Evolutionary conservation across 1,139 yeast genomes (phyloP).

Genomic region (Torulaspora pretoriensis): DNA sequence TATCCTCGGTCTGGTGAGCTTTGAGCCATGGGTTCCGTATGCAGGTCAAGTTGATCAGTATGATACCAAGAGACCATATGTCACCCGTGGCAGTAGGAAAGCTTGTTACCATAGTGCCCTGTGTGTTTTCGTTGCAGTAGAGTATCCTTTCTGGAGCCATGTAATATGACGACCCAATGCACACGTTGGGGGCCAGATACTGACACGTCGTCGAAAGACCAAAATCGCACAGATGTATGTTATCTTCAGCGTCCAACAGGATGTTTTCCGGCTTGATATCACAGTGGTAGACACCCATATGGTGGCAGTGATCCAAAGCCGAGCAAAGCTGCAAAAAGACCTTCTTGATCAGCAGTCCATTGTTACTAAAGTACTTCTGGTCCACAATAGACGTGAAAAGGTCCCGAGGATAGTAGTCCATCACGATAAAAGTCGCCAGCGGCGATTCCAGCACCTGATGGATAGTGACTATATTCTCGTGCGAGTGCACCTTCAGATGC

Average conservation of each 20-base stretch:
- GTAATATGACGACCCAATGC: slow-evolving; percentile 84
- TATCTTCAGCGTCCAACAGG: slow-evolving; percentile 57
- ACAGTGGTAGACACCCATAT: slow-evolving; percentile 70
- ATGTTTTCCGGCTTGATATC: slow-evolving; percentile 91
- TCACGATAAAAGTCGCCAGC: slow-evolving; percentile 58
- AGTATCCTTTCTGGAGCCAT: slow-evolving; percentile 87
- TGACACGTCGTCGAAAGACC: slow-evolving; percentile 70
- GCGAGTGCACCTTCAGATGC: slow-evolving; percentile 70
- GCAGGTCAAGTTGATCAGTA: slow-evolving; percentile 73
- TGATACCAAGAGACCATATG: slow-evolving; percentile 83
- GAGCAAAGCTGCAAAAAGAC: slow-evolving; percentile 74
- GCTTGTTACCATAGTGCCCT: slow-evolving; percentile 18
- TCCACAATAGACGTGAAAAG: slow-evolving; percentile 78
- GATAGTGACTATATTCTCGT: slow-evolving; percentile 72
- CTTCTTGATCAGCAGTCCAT: slow-evolving; percentile 50
- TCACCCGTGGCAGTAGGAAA: slow-evolving; percentile 76
- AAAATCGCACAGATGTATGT: slow-evolving; percentile 71
- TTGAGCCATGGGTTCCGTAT: slow-evolving; percentile 90
- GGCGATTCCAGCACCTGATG: slow-evolving; percentile 64
- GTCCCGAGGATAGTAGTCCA: slow-evolving; percentile 83
- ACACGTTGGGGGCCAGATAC: slow-evolving; percentile 62
- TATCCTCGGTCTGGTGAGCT: slow-evolving; percentile 59
- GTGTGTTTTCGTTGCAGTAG: slow-evolving; percentile 23
- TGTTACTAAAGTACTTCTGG: slow-evolving; percentile 39
- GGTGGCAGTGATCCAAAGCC: slow-evolving; percentile 67